Base-by-base conservation (phyloP, 768 basidiomycete species). In the Boletellus ananas region DNA sequence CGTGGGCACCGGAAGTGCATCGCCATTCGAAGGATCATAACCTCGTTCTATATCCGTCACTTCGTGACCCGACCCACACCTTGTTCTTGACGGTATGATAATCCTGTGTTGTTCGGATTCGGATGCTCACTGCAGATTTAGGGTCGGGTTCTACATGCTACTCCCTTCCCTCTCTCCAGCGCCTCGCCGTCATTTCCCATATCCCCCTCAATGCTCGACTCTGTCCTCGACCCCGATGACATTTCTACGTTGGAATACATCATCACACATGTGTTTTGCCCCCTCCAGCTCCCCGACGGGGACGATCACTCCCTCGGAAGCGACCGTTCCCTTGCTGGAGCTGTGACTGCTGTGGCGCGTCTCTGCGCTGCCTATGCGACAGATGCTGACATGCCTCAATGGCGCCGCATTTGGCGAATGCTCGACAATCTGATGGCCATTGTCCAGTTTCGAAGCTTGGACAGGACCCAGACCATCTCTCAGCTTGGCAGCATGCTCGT, bases 241-340 rank as follows among this genome's bases (percentile, higher is more conserved):
- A 6, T 27, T 12, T 6, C 10, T 43, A 34, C 51, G 7, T 23
- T 51, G 31, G 39, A 55, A 42, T 79, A 75, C 53, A 55, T 69
- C 27, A 45, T 75, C 11, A 69, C 70, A 6, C 78, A 79, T 43
- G 61, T 79, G 0, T 75, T 78, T 52, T 53, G 70, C 8, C 78
- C 77, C 3, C 69, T 73, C 1, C 64, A 63, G 34, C 62, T 77
- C 5, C 76, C 77, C 0, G 68, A 69, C 34, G 50, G 59, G 6
- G 63, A 72, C 13, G 75, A 78, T 48, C 50, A 59, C 16, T 50
- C 27, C 4, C 7, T 55, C 43, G 20, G 43, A 11, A 58, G 61
- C 6, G 68, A 75, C 6, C 45, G 54, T 21, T 54, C 60, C 1
- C 57, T 77, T 1, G 56, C 62, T 38, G 34, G 43, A 7, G 49